Percentiles rank a stretch among this genome's conserved stretches.
These are phyloP conservation scores for Pholiota conissans DNA, from an alignment of 768 basidiomycete genomes.

Conservation along the genomic window DNA sequence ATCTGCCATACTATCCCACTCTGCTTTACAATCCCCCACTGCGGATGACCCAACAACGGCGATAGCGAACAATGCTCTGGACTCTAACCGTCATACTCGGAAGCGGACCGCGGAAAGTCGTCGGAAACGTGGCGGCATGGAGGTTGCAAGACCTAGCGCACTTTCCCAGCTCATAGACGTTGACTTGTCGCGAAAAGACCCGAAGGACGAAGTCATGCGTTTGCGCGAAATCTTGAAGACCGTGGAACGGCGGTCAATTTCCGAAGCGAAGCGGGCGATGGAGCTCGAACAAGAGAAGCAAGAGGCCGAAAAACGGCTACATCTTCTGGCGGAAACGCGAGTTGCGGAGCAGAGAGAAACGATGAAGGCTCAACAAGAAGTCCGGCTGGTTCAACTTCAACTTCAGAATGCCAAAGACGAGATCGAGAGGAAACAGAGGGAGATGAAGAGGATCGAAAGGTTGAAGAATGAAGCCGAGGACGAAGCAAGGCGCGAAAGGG, in stretches of 20 bases:
- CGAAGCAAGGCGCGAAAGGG: constrained; percentile 50
- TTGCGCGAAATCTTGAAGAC: constrained; percentile 35
- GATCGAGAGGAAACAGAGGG: constrained; percentile 51
- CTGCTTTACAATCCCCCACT: constrained; percentile 15
- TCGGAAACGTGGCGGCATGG: constrained; percentile 10
- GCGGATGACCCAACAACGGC: constrained; percentile 8
- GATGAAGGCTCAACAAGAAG: constrained; percentile 33
- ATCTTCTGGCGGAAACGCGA: constrained; percentile 34
- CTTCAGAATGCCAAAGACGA: constrained; percentile 46
- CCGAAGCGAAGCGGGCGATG: constrained; percentile 33
- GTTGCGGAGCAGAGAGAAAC: constrained; percentile 37
- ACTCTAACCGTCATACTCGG: constrained; percentile 7
- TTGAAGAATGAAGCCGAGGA: constrained; percentile 60
- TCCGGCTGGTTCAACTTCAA: constrained; percentile 38
- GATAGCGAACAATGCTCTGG: constrained; percentile 1
- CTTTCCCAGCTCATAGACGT: constrained; percentile 18
- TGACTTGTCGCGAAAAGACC: constrained; percentile 19
- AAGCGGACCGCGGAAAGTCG: constrained; percentile 14
- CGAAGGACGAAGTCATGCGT: constrained; percentile 29
- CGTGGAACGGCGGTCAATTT: constrained; percentile 33
- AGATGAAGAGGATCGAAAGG: constrained; percentile 45
- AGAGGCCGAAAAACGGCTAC: constrained; percentile 33
- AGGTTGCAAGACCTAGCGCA: constrained; percentile 10
- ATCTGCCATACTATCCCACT: constrained; percentile 25
- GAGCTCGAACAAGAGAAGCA: constrained; percentile 33